Conservation (phyloP, 2,329 filamentous ascomycete genomes). For the Aspergillus novoparasiticus region DNA sequence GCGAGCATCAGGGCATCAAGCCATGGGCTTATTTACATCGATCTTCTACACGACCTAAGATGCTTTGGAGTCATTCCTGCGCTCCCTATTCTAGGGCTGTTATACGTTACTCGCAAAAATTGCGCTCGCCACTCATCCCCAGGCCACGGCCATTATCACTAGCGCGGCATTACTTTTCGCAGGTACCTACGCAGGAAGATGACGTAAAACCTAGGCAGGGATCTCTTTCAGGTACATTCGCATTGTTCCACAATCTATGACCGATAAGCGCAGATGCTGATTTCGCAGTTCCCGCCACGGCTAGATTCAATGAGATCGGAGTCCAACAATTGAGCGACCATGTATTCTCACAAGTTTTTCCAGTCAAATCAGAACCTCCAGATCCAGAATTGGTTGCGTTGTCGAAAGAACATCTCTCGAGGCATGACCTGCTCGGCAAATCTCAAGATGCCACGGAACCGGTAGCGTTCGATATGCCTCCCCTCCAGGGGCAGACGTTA, state of each 20-base stretch:
- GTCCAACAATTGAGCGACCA: constrained; percentile 89
- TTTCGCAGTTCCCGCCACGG: constrained; percentile 45
- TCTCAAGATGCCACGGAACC: constrained; percentile 75
- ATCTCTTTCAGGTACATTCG: constrained; percentile 33
- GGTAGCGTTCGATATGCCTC: constrained; percentile 82
- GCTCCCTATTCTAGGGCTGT: constrained; percentile 35
- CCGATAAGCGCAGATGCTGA: constrained; percentile 16
- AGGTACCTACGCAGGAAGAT: constrained; percentile 14
- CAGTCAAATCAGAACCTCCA: constrained; percentile 53
- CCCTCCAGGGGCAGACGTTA: constrained; percentile 74
- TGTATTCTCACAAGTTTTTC: constrained; percentile 83
- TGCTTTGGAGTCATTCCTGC: constrained; percentile 32
- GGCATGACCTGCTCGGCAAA: constrained; percentile 88
- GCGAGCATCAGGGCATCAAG: constrained; percentile 23
- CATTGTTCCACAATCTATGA: background rate
- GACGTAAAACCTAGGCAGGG: constrained; percentile 10
- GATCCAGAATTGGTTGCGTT: constrained; percentile 75
- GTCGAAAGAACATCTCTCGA: constrained; percentile 76
- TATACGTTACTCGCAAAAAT: constrained; percentile 27
- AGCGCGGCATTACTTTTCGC: constrained; percentile 17
- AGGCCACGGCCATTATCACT: constrained; percentile 18
- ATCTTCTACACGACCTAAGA: constrained; percentile 14
- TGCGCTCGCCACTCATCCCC: constrained; percentile 24
- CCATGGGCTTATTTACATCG: constrained; percentile 18
- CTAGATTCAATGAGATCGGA: constrained; percentile 88